These are phyloP conservation scores for Xylaria arbuscula DNA, from an alignment of 2,329 filamentous ascomycete genomes.

Conservation along the genomic window DNA sequence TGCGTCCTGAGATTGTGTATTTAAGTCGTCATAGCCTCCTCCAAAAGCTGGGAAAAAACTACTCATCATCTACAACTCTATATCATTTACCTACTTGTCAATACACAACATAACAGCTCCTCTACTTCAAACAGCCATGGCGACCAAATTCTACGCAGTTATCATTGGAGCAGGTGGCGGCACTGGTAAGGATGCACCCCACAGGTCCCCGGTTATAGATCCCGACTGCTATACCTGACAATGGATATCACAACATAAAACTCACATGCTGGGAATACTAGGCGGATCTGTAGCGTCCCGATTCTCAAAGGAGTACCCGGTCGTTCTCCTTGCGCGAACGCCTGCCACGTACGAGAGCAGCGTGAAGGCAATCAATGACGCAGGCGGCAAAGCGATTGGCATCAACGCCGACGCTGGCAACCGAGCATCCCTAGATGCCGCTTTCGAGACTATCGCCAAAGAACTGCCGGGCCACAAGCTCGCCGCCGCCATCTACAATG, in stretches of 20 bases:
- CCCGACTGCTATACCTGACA: neutral
- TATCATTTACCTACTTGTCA: neutral
- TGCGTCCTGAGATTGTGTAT: slow-evolving; percentile 13
- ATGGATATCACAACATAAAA: neutral
- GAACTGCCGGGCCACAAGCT: slow-evolving; percentile 67
- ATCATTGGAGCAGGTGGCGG: slow-evolving; percentile 38
- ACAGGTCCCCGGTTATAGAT: slow-evolving; percentile 2
- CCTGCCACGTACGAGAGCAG: slow-evolving; percentile 72
- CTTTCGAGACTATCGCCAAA: slow-evolving; percentile 70
- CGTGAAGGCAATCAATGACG: slow-evolving; percentile 73
- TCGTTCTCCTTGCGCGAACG: slow-evolving; percentile 77
- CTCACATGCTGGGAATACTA: slow-evolving; percentile 36
- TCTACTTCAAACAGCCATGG: slow-evolving; percentile 20
- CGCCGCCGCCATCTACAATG: slow-evolving; percentile 78
- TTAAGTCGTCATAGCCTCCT: slow-evolving; percentile 23
- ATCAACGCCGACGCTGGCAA: slow-evolving; percentile 73
- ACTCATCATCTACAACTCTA: slow-evolving; percentile 1
- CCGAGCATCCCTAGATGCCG: slow-evolving; percentile 55
- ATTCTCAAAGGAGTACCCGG: slow-evolving; percentile 74
- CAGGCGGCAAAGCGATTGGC: slow-evolving; percentile 76
- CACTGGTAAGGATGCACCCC: slow-evolving; percentile 30
- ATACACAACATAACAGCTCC: neutral
- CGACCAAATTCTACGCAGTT: slow-evolving; percentile 39
- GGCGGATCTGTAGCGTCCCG: slow-evolving; percentile 63
- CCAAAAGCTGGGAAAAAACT: neutral